Base-by-base conservation (phyloP, 345 rosid genomes). In the Hibiscus tridactylites region DNA sequence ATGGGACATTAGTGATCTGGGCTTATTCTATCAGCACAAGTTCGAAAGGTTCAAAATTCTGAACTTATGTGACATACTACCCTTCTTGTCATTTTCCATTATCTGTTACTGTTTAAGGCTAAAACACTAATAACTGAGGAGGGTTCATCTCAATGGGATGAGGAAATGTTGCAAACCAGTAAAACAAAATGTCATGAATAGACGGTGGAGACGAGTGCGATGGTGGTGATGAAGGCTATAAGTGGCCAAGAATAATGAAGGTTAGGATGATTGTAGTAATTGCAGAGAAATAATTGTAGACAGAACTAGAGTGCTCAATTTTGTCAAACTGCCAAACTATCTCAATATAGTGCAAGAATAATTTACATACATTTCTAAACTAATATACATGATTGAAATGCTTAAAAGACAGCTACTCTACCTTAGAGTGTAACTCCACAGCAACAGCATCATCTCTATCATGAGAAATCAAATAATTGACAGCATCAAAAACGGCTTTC, bases 381-480 rank as follows among this genome's bases (percentile, higher is more conserved):
- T 54, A 54, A 54, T 54, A 54, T 3, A 54, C 28, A 39, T 2
- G 44, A 39, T 39, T 39, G 2, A 39, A 39, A 39, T 39, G 44
- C 9, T 1, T 67, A 17, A 33, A 26, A 17, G 50, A 59, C 8
- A 2, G 21, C 7, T 52, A 9, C 21, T 71, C 9, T 49, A 94
- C 97, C 92, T 86, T 75, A n/a, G 81, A 74, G 80, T 90, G 97
- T 58, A 79, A 61, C 57, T 83, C 85, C 54, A 91, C 61, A 52
- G 96, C 95, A 65, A 82, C 77, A 63, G 88, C 93, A 50, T 88
- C 91, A 33, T 91, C 97, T 77, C 88, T 83, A 50, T 86, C 68
- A 65, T 82, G 84, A 11, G 88, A 82, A 61, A 86, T 83, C 81
- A 90, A 68, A 77, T 79, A 84, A 78, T 39, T 79, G 75, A 94